These are phyloP conservation scores for Sechiopsis laciniata DNA, from an alignment of 306 rosid species.

Conservation along the genomic window DNA sequence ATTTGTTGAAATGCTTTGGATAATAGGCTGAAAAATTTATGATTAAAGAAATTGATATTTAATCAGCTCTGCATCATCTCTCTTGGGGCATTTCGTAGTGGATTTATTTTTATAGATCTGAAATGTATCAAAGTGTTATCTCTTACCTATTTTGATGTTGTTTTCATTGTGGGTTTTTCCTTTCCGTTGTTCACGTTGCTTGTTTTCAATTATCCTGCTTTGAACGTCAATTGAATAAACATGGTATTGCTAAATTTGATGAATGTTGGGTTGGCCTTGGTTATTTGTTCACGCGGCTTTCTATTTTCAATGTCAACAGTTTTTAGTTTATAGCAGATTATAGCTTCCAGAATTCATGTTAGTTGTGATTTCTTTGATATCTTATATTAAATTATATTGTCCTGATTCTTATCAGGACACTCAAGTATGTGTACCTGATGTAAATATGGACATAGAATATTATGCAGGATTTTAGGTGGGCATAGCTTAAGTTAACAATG, in stretches of 20 bases:
- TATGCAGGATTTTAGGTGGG: conserved; percentile 33
- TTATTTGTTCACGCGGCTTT: not conserved
- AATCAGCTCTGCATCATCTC: too few species aligned
- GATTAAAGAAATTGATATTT: too few species aligned
- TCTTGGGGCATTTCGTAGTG: not conserved
- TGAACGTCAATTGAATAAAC: not conserved
- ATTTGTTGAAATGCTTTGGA: too few species aligned
- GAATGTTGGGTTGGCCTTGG: not conserved
- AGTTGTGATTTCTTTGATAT: too few species aligned
- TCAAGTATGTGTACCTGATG: conserved; percentile 34
- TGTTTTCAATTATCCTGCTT: not conserved
- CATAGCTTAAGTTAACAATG: conserved; percentile 19
- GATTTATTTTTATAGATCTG: conserved; percentile 11
- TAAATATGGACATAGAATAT: conserved; percentile 39
- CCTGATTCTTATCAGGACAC: conserved; percentile 27
- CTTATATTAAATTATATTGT: conserved; percentile 12
- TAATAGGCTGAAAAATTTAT: too few species aligned
- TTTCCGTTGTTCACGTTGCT: not conserved
- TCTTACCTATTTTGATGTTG: not conserved
- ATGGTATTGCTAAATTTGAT: not conserved
- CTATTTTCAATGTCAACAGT: not conserved
- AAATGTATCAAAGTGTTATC: not conserved
- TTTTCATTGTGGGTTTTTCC: not conserved
- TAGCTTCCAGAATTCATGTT: not conserved
- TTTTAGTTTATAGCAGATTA: not conserved